Percentiles rank a stretch among this genome's conserved stretches.
These are phyloP conservation scores for Flaveria trinervia DNA, from an alignment of 129 eudicot species.

Conservation along the genomic window DNA sequence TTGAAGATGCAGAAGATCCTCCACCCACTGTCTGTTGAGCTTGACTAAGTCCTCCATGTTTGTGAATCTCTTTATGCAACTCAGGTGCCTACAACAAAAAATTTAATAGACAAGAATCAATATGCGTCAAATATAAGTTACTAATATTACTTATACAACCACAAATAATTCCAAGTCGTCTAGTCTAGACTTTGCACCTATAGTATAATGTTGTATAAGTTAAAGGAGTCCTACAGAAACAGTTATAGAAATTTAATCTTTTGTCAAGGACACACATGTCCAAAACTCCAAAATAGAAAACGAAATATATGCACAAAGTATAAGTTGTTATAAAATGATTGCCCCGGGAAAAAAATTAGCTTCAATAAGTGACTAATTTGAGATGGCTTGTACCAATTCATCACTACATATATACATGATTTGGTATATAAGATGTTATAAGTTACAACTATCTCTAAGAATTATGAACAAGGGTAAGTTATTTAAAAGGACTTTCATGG, in stretches of 20 bases:
- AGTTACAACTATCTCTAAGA: background rate
- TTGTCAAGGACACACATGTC: background rate
- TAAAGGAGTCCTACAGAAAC: background rate
- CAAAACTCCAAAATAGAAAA: background rate
- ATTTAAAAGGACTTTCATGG: background rate
- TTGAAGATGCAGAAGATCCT: constrained; percentile 35
- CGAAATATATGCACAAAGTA: background rate
- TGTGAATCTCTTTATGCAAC: constrained; percentile 43
- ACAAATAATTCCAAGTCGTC: background rate
- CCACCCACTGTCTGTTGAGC: constrained; percentile 44
- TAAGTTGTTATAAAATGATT: background rate
- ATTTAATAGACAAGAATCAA: background rate
- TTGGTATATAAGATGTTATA: background rate
- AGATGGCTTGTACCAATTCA: background rate
- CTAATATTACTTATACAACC: background rate
- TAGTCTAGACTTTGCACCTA: background rate
- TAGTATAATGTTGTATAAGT: background rate
- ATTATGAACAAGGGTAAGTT: background rate
- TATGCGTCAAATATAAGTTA: background rate
- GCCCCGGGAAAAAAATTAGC: background rate
- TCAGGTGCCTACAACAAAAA: constrained; percentile 44
- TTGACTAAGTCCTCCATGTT: constrained; percentile 37
- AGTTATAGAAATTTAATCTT: background rate
- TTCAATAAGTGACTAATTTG: background rate
- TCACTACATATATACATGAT: background rate